Conservation (phyloP, 2,329 filamentous ascomycete genomes). For the Talaromyces sp. region DNA sequence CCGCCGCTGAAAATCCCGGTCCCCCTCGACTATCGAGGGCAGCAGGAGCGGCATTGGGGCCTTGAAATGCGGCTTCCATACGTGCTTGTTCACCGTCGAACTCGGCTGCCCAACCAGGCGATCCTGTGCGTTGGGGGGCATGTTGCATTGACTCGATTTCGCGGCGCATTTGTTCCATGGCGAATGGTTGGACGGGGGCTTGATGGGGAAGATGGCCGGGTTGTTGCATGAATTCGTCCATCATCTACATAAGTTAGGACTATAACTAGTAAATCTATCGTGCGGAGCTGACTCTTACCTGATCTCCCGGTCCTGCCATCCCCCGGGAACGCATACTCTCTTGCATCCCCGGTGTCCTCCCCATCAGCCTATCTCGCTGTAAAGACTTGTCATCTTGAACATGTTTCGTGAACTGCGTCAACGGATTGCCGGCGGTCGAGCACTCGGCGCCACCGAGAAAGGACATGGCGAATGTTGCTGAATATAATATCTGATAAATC, state of each 20-base stretch:
- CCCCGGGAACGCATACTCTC: constrained; percentile 74
- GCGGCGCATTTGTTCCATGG: constrained; percentile 64
- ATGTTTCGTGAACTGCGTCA: constrained; percentile 97
- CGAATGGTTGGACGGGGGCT: constrained; percentile 56
- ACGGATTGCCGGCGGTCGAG: constrained; percentile 90
- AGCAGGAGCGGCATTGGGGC: constrained; percentile 38
- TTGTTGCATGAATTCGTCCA: constrained; percentile 81
- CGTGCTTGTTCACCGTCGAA: constrained; percentile 63
- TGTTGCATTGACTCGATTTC: constrained; percentile 57
- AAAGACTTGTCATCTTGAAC: constrained; percentile 93
- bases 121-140: constrained; percentile 50
- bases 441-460: constrained; percentile 95
- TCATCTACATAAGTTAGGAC: constrained; percentile 59
- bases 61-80: constrained; percentile 68
- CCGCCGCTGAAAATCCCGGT: constrained; percentile 70
- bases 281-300: constrained; percentile 46
- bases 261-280: background rate
- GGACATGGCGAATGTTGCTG: constrained; percentile 62
- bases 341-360: constrained; percentile 66
- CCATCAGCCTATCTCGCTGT: constrained; percentile 83
- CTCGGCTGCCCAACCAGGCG: constrained; percentile 61
- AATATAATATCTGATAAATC: background rate
- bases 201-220: constrained; percentile 57
- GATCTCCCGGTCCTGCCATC: constrained; percentile 69
- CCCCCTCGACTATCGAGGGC: constrained; percentile 40